Evolutionary conservation across 768 basidiomycete genomes (phyloP).

Genomic region (Podaxis pistillaris): DNA sequence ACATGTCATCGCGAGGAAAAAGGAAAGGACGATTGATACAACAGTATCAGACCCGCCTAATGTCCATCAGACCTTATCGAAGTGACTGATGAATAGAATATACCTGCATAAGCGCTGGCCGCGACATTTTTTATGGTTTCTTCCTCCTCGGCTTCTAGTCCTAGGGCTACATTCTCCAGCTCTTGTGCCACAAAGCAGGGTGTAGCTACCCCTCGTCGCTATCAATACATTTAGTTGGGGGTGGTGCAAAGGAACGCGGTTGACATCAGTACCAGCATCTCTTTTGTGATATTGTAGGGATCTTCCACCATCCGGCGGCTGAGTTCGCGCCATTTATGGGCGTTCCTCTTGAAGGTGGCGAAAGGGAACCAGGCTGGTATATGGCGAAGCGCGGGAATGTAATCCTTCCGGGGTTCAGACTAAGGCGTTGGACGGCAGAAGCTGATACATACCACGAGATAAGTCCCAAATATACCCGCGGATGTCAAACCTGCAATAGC

Average conservation of each 20-base stretch:
- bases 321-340: slow-evolving; percentile 31
- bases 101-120: slow-evolving; percentile 42
- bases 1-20: slow-evolving; percentile 38
- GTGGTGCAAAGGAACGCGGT: background rate
- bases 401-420: slow-evolving; percentile 23
- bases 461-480: slow-evolving; percentile 43
- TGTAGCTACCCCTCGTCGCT: slow-evolving; percentile 28
- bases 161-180: slow-evolving; percentile 27
- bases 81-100: slow-evolving; percentile 4
- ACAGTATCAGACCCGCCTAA: slow-evolving; percentile 33
- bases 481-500: slow-evolving; percentile 32
- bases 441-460: slow-evolving; percentile 35
- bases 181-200: slow-evolving; percentile 37
- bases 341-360: slow-evolving; percentile 38
- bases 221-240: background rate
- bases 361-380: slow-evolving; percentile 42
- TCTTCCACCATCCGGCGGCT: slow-evolving; percentile 35
- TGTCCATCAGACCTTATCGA: background rate
- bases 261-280: slow-evolving; percentile 26
- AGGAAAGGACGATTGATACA: slow-evolving; percentile 36
- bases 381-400: slow-evolving; percentile 35
- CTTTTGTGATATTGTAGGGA: slow-evolving; percentile 39
- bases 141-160: slow-evolving; percentile 29
- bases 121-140: slow-evolving; percentile 40
- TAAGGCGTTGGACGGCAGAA: background rate